A percentile compares a stretch with the other conserved stretches of the same genome.
phyloP scores from a whole-genome alignment of 768 basidiomycete species.

The Mycena latifolia region DNA sequence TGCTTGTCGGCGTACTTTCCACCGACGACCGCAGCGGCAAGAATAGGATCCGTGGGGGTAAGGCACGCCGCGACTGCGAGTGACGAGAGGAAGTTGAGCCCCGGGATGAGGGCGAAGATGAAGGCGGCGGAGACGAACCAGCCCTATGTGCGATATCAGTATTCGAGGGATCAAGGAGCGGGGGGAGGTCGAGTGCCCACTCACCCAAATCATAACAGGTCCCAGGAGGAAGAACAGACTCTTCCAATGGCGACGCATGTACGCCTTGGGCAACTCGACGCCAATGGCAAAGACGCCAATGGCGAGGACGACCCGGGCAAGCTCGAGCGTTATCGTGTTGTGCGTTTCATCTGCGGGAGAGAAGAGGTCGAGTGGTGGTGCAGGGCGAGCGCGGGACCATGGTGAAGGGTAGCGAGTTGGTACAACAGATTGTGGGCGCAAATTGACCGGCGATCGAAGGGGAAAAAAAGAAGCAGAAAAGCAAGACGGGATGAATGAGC shows the following conservation, averaged over 20 bases:
- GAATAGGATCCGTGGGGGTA: slow-evolving; percentile 94
- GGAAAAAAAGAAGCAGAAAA: background rate
- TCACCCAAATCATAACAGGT: slow-evolving; percentile 87
- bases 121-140: slow-evolving; percentile 95
- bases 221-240: slow-evolving; percentile 87
- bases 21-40: slow-evolving; percentile 92
- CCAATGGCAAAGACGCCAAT: slow-evolving; percentile 98
- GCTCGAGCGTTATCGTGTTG: slow-evolving; percentile 90
- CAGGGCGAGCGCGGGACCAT: background rate
- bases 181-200: slow-evolving; percentile 42
- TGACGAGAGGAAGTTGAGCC: slow-evolving; percentile 89
- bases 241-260: slow-evolving; percentile 94
- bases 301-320: slow-evolving; percentile 92
- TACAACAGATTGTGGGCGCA: background rate
- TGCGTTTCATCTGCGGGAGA: slow-evolving; percentile 51
- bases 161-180: background rate
- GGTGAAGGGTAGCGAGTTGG: background rate
- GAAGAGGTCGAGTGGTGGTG: background rate
- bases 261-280: slow-evolving; percentile 96
- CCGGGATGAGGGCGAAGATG: slow-evolving; percentile 93
- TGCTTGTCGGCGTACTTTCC: slow-evolving; percentile 99
- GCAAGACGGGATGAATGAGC: background rate
- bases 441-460: background rate
- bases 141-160: slow-evolving; percentile 61
- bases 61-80: slow-evolving; percentile 93